Evolutionary conservation across 2,329 filamentous ascomycete species (phyloP).

Genomic region (Diaporthe caulivora): DNA sequence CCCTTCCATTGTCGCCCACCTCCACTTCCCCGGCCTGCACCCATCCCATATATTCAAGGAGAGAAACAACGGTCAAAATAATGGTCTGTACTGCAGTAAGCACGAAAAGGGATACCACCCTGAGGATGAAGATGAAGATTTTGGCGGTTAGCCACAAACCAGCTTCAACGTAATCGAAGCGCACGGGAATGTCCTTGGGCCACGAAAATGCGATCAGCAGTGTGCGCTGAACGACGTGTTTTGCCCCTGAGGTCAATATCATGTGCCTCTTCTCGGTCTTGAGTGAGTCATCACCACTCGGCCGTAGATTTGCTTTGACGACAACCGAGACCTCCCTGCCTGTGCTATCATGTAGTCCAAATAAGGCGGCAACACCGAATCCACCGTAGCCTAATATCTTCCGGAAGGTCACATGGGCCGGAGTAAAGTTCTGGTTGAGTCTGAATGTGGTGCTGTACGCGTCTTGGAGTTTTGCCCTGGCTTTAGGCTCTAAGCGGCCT

Average conservation of each 20-base stretch:
- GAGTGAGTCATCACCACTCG: neutral
- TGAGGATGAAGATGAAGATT: neutral
- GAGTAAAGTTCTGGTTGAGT: neutral
- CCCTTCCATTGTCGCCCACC: too few species aligned
- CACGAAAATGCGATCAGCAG: constrained; percentile 2
- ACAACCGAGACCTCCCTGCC: neutral
- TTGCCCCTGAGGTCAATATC: constrained; percentile 11
- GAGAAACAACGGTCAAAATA: neutral
- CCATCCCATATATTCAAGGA: neutral
- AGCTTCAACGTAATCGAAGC: neutral
- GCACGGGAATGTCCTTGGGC: neutral
- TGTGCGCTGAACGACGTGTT: constrained; percentile 23
- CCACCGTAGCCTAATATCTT: constrained; percentile 16
- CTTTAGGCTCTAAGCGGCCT: neutral
- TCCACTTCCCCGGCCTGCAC: neutral
- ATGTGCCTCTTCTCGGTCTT: constrained; percentile 1
- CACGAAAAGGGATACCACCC: neutral
- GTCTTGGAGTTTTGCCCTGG: neutral
- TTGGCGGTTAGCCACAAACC: neutral
- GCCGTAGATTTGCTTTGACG: constrained; percentile 12
- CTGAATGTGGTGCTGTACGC: neutral
- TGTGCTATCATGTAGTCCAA: neutral
- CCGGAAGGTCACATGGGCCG: constrained; percentile 17
- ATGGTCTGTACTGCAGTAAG: neutral
- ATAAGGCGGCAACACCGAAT: constrained; percentile 11